Percentiles rank a stretch among this genome's conserved stretches.
These are phyloP conservation scores for Oryza longistaminata DNA, from an alignment of 176 grass and related monocot genomes.

Conservation along the genomic window DNA sequence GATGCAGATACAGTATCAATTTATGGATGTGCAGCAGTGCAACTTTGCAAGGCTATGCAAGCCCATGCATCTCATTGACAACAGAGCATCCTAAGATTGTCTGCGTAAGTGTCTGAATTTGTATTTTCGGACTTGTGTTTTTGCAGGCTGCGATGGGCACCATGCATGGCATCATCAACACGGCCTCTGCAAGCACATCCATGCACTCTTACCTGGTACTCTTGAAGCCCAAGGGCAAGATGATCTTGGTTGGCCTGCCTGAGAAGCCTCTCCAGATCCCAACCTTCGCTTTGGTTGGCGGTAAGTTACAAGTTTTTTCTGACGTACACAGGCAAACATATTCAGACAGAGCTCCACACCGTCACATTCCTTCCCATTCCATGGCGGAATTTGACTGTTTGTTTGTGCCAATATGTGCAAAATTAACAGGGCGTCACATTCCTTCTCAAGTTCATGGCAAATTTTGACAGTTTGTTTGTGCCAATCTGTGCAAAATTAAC, in stretches of 20 bases:
- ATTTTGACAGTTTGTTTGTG: neutral
- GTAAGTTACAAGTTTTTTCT: neutral
- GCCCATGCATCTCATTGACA: neutral
- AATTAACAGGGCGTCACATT: constrained; percentile 12
- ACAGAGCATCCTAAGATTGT: neutral
- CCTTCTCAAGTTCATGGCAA: neutral
- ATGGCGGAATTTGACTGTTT: too few species aligned
- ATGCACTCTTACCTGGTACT: constrained; percentile 38
- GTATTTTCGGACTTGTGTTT: neutral
- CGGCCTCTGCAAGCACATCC: constrained; percentile 36
- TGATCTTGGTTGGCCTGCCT: constrained; percentile 57
- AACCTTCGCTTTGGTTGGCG: constrained; percentile 42
- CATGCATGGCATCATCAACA: constrained; percentile 68
- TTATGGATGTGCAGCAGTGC: neutral
- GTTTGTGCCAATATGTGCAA: neutral
- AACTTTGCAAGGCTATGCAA: neutral
- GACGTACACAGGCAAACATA: neutral
- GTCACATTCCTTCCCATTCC: neutral
- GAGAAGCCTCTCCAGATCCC: constrained; percentile 52
- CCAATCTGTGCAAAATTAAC: neutral
- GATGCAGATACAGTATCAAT: neutral
- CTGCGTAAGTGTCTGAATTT: neutral
- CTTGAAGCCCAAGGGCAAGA: constrained; percentile 56
- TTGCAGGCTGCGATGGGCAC: constrained; percentile 43
- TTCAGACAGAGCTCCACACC: neutral